A percentile compares a stretch with the other conserved stretches of the same genome.
Evolutionary conservation across 768 basidiomycete genomes (phyloP).

Genomic region (Phlegmacium glaucopus): DNA sequence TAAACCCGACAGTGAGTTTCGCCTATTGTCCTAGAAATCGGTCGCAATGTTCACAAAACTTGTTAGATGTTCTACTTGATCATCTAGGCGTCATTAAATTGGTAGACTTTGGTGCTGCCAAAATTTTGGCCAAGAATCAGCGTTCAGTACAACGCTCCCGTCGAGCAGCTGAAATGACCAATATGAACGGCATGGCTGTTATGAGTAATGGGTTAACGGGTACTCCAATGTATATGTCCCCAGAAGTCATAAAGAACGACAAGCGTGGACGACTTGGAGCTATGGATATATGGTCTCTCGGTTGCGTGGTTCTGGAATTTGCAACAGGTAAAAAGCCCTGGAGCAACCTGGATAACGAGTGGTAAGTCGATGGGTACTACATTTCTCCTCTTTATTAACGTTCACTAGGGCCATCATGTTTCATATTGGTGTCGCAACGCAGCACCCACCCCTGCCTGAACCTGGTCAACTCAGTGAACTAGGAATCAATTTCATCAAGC

Average conservation of each 20-base stretch:
- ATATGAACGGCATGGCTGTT: constrained; percentile 32
- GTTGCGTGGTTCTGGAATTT: constrained; percentile 96
- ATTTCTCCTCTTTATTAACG: not conserved
- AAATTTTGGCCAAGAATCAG: constrained; percentile 89
- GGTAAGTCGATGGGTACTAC: constrained; percentile 45
- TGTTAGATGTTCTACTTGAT: constrained; percentile 88
- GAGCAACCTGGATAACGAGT: constrained; percentile 99
- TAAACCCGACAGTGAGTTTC: constrained; percentile 91
- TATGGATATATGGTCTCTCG: constrained; percentile 98
- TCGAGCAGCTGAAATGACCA: constrained; percentile 43
- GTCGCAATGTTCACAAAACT: constrained; percentile 4
- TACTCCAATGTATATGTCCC: constrained; percentile 99
- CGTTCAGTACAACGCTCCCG: constrained; percentile 77
- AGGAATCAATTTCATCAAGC: constrained; percentile 92
- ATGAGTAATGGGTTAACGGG: constrained; percentile 89
- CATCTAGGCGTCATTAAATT: constrained; percentile 91
- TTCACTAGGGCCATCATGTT: constrained; percentile 96
- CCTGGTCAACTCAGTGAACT: constrained; percentile 81
- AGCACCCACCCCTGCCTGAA: constrained; percentile 94
- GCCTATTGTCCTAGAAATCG: not conserved
- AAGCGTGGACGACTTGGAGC: constrained; percentile 85
- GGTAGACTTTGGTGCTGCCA: constrained; percentile 97
- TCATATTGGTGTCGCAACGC: constrained; percentile 94
- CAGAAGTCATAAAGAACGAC: constrained; percentile 96
- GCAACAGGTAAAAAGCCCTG: constrained; percentile 97